Conservation (phyloP, 2,329 filamentous ascomycete species). For the Immersiporthe knoxdaviesiana region DNA sequence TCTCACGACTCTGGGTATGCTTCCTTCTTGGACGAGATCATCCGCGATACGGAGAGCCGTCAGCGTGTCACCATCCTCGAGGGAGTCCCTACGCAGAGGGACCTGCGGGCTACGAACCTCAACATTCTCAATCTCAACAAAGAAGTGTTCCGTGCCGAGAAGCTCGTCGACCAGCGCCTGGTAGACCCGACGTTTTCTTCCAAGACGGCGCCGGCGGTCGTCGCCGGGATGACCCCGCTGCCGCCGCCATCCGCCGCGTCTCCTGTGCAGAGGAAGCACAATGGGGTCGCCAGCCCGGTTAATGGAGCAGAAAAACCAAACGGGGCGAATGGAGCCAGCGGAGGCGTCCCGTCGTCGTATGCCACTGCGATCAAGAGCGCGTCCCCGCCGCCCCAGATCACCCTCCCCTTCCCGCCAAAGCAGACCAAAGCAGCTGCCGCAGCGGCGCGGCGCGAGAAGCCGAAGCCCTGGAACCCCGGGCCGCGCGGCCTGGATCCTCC, state of each 20-base stretch:
- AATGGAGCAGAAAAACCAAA: background rate
- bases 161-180: constrained; percentile 46
- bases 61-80: constrained; percentile 58
- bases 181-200: constrained; percentile 29
- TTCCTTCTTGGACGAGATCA: constrained; percentile 60
- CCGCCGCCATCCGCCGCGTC: constrained; percentile 34
- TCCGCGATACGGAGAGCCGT: constrained; percentile 47
- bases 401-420: constrained; percentile 43
- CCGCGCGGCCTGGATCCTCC: constrained; percentile 58
- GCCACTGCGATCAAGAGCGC: constrained; percentile 47
- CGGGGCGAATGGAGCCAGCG: constrained; percentile 14
- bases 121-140: constrained; percentile 50
- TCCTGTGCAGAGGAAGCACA: constrained; percentile 29
- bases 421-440: constrained; percentile 30
- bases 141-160: constrained; percentile 58
- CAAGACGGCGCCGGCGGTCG: constrained; percentile 19
- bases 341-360: constrained; percentile 40
- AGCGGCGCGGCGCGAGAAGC: constrained; percentile 32
- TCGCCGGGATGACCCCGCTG: constrained; percentile 28
- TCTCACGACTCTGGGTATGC: constrained; percentile 66
- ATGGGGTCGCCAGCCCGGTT: background rate
- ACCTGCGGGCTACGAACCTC: constrained; percentile 52
- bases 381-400: constrained; percentile 49
- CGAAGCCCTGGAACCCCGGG: constrained; percentile 55
- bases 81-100: constrained; percentile 53